Evolutionary conservation across 768 basidiomycete species (phyloP).

Genomic region (Pisolithus tinctorius): DNA sequence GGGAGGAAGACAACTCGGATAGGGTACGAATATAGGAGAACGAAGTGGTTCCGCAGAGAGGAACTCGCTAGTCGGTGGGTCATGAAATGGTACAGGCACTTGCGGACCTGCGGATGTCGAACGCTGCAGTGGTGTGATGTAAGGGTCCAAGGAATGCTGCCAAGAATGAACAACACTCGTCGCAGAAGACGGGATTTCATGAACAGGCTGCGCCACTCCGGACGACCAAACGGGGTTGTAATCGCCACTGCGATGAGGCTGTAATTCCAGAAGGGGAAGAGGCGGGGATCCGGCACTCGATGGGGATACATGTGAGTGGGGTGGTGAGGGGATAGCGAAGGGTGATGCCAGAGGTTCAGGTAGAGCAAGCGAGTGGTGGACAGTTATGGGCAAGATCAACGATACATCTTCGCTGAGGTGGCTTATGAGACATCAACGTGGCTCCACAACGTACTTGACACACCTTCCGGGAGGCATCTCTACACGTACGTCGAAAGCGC

Average conservation of each 20-base stretch:
- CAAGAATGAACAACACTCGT: slow-evolving; percentile 9
- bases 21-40: slow-evolving; percentile 23
- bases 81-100: slow-evolving; percentile 24
- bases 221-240: slow-evolving; percentile 7
- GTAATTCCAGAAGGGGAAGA: slow-evolving; percentile 20
- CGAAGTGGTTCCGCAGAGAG: slow-evolving; percentile 20
- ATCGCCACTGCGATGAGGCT: not conserved
- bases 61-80: slow-evolving; percentile 24
- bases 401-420: slow-evolving; percentile 59
- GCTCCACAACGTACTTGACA: slow-evolving; percentile 12
- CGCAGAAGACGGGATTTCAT: slow-evolving; percentile 3
- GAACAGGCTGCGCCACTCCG: slow-evolving; percentile 1
- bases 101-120: slow-evolving; percentile 47
- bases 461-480: slow-evolving; percentile 66
- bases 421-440: slow-evolving; percentile 7
- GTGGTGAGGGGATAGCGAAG: slow-evolving; percentile 7
- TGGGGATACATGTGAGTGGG: slow-evolving; percentile 13
- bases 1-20: slow-evolving; percentile 10
- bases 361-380: slow-evolving; percentile 58
- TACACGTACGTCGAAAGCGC: slow-evolving; percentile 55
- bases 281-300: slow-evolving; percentile 12
- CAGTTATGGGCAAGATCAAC: slow-evolving; percentile 54
- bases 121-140: slow-evolving; percentile 36
- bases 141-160: slow-evolving; percentile 19
- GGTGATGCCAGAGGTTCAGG: slow-evolving; percentile 33